Base-by-base conservation (phyloP, 805 yeast species). In the Blastobotrys terrestris region DNA sequence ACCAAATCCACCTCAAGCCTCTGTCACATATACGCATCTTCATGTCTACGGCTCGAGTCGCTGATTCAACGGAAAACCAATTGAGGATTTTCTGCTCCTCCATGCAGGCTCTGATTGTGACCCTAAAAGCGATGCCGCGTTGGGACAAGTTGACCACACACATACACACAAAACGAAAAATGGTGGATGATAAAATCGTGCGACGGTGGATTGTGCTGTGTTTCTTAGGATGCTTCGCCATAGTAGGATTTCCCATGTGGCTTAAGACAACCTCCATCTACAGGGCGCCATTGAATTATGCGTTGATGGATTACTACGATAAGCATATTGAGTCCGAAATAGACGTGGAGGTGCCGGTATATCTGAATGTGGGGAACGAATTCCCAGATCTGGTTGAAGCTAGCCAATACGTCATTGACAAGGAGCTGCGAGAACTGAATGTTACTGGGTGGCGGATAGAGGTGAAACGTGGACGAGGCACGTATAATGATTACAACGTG, bases 301-400 rank as follows among this genome's bases (percentile, higher is more conserved):
- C 66, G 1, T 69, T 70, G 44, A 73, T 84, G 46, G 63, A 70
- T 58, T 53, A 56, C 16, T 60, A 67, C 58, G 64, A 69, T 51
- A 20, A 56, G 47, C 50, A 63, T 53, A 57, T 76, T 19, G 55
- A 59, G 50, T 53, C 47, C 2, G 57, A 61, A 31, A 48, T 67
- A 15, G 46, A 42, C 13, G 52, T 67, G 13, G 49, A 50, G 19
- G 60, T 69, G 14, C 68, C 66, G 14, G 61, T 70, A 2, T 62
- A 61, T 31, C 54, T 73, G 8, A 43, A 60, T 40, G 73, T 74
- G 8, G 78, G 77, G 1, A 74, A 81, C 57, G 66, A 69, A 15
- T 82, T 83, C 58, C 91, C 92, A 0, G 96, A 89, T 64, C 62
- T 89, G 16, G 77, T 76, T 1, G 73, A 73, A 44, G 89, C 85